Evolutionary conservation across 2,329 filamentous ascomycete genomes (phyloP), one percentile per base, ranked within the genome.

Genomic region (Simplicillium sp.): DNA sequence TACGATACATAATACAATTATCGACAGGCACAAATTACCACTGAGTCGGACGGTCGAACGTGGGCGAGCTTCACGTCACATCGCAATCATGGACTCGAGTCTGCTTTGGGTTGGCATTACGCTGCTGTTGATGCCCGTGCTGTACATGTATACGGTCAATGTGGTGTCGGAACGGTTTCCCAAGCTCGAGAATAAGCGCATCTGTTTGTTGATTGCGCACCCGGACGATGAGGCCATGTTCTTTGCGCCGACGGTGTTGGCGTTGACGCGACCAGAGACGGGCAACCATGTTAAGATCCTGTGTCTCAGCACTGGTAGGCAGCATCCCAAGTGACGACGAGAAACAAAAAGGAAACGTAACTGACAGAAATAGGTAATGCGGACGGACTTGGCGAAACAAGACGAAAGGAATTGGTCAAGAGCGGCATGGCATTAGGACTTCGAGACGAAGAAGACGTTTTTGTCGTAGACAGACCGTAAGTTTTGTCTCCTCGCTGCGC

Each of bases 191-290:
- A 83, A 87, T 67, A 94, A 94, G 72, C 80, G 86, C 55, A 87
- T 98, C 56, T 84, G 86, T 58, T 75, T 98, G 40, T 71, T 98
- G 41, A 97, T 98, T 55, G 92, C 92, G 16, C 92, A 98, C 65
- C 92, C 92, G 0, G 92, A 98, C 64, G 92, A 98, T 56, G 92
- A 98, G 68, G 92, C 90, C 61, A 98, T 98, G 92, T 98, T 98
- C 72, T 98, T 98, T 65, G 80, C 88, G 47, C 92, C 92, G 0
- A 85, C 87, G 1, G 71, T 97, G 12, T 73, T 94, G 52, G 80
- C 85, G n/a, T 75, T 98, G 43, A 90, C 88, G 14, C 71, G 76
- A 12, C 87, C 87, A 4, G 77, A 81, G 44, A 71, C 83, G 15
- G 84, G 86, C 4, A 97, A 98, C 64, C 87, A 94, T 57, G 75